phyloP scores from a whole-genome alignment of 148 eudicot species.

The Nepenthes mirabilis region DNA sequence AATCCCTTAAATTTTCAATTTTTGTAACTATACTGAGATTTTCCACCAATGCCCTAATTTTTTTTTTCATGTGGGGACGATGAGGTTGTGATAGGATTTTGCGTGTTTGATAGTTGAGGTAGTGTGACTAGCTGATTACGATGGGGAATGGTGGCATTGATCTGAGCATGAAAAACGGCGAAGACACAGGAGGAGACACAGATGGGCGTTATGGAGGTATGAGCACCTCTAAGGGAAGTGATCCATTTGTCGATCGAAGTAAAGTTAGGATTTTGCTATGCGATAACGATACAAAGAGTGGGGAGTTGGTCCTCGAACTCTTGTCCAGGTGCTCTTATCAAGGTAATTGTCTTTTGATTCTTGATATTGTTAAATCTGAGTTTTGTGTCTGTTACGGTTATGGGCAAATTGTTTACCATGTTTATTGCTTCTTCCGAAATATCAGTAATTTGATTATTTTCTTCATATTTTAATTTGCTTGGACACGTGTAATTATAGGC shows the following conservation, averaged over 20 bases:
- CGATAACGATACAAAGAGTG: slow-evolving; percentile 57
- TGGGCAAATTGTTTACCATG: not conserved
- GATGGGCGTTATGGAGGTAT: slow-evolving; percentile 14
- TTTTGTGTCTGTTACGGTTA: not conserved
- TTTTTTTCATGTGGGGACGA: not conserved
- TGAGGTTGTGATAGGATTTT: slow-evolving; percentile 1
- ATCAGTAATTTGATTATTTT: no score
- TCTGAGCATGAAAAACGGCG: not conserved
- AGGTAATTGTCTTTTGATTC: slow-evolving; percentile 30
- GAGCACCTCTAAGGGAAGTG: slow-evolving; percentile 29
- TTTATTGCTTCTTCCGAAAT: not conserved
- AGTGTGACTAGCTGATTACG: slow-evolving; percentile 6
- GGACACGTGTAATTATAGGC: no score
- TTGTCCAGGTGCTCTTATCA: slow-evolving; percentile 78
- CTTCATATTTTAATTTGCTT: no score
- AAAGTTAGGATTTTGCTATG: slow-evolving; percentile 82
- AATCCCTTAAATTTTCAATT: no score
- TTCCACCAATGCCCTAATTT: not conserved
- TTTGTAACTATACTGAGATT: no score
- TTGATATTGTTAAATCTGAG: not conserved
- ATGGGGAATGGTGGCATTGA: slow-evolving; percentile 21
- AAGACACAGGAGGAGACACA: slow-evolving; percentile 20
- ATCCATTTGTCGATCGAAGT: slow-evolving; percentile 75
- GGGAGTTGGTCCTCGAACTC: slow-evolving; percentile 48
- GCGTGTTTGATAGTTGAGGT: not conserved